Conservation (phyloP, 805 yeast species). For the Aciculoconidium aculeatum region DNA sequence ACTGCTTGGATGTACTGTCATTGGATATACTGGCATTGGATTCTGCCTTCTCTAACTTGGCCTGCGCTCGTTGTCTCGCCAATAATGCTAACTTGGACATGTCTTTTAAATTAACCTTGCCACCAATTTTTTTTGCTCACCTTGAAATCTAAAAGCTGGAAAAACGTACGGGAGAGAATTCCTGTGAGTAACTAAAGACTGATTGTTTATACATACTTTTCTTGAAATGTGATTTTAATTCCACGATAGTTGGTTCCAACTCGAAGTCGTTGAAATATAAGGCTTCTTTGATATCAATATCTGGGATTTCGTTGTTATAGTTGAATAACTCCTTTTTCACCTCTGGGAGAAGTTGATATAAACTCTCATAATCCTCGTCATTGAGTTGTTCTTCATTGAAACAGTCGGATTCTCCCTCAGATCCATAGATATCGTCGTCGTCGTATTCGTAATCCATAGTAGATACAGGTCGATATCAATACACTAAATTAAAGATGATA, state of each 20-base stretch:
- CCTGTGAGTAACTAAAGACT: background rate
- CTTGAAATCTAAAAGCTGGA: slow-evolving; percentile 2
- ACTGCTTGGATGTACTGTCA: too few species aligned
- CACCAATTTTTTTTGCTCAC: slow-evolving; percentile 1
- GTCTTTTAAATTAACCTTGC: background rate
- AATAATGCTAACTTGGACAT: slow-evolving; percentile 22
- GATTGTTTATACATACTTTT: slow-evolving; percentile 41
- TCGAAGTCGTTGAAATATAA: slow-evolving; percentile 57
- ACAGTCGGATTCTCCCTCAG: slow-evolving; percentile 19
- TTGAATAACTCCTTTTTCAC: slow-evolving; percentile 32
- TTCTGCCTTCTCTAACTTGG: slow-evolving; percentile 2
- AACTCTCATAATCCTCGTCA: slow-evolving; percentile 37
- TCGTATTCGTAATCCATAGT: slow-evolving; percentile 16
- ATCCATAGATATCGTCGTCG: slow-evolving; percentile 20
- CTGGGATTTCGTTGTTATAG: slow-evolving; percentile 41
- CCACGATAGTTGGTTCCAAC: slow-evolving; percentile 44
- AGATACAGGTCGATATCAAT: background rate
- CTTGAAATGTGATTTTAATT: slow-evolving; percentile 32
- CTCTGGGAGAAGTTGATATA: slow-evolving; percentile 39
- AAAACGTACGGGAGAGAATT: slow-evolving; percentile 2
- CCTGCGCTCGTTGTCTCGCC: slow-evolving; percentile 17
- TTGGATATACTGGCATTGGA: too few species aligned
- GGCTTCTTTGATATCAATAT: slow-evolving; percentile 48
- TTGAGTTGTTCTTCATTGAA: slow-evolving; percentile 33
- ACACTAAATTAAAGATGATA: background rate